A percentile compares a stretch with the other conserved stretches of the same genome.
Evolutionary conservation across 2,329 filamentous ascomycete genomes (phyloP).

Genomic region (Dothiorella sarmentorum): DNA sequence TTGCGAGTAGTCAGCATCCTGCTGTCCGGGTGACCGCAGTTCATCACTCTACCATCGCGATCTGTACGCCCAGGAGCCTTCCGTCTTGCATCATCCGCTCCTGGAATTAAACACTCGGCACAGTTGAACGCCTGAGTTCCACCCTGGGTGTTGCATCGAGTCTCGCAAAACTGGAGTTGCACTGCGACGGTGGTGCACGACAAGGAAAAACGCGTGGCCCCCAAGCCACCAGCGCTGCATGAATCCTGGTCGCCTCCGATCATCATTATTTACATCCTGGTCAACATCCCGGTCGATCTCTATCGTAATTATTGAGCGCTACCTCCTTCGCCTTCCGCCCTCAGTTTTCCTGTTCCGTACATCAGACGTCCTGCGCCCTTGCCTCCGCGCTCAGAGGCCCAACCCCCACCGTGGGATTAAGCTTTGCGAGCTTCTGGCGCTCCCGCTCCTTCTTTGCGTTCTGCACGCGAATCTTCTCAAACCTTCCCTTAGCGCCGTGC

Average conservation of each 20-base stretch:
- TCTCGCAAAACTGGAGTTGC: conserved; percentile 15
- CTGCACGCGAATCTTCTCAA: conserved; percentile 35
- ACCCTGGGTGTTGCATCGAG: neutral
- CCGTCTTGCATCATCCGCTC: neutral
- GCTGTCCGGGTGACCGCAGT: neutral
- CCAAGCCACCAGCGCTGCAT: conserved; percentile 11
- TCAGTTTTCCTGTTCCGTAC: neutral
- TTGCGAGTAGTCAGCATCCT: neutral
- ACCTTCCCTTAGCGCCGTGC: conserved; percentile 69
- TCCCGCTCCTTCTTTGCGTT: conserved; percentile 33
- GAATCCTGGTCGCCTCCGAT: conserved; percentile 6
- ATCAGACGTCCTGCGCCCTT: neutral
- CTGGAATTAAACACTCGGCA: neutral
- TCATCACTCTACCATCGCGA: neutral
- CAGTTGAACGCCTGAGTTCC: conserved; percentile 5
- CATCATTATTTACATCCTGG: conserved; percentile 13
- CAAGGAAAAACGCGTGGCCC: conserved; percentile 4
- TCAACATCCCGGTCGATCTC: conserved; percentile 12
- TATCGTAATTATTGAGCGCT: conserved; percentile 8
- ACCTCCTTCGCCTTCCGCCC: neutral
- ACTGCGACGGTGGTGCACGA: conserved; percentile 6
- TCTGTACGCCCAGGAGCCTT: neutral
- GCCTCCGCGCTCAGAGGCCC: conserved; percentile 5
- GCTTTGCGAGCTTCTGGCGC: conserved; percentile 43
- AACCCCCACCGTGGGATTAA: conserved; percentile 13